Conservation (phyloP, 352 stramenopile genomes). For the Phytophthora sp. region DNA sequence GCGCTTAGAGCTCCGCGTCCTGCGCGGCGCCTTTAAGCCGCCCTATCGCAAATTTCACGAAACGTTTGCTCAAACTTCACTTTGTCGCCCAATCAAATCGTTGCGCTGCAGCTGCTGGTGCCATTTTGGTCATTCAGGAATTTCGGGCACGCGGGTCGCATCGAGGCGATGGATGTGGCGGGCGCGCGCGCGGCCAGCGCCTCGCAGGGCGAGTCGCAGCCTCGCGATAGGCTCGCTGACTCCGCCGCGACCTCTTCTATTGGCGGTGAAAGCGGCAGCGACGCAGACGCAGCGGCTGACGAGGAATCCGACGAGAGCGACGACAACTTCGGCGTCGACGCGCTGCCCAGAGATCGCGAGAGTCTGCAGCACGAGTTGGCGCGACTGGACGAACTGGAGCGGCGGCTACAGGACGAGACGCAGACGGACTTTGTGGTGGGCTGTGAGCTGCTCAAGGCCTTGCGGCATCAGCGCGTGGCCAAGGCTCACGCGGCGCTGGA, state of each 20-base stretch:
- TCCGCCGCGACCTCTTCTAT: slow-evolving; percentile 3
- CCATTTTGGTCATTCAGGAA: slow-evolving; percentile 26
- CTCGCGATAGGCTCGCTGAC: not conserved
- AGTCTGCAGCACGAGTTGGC: slow-evolving; percentile 40
- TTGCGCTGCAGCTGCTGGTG: not conserved
- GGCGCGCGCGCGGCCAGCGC: not conserved
- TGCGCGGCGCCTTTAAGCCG: too few species aligned
- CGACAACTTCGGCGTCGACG: slow-evolving; percentile 26
- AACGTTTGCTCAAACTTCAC: slow-evolving; percentile 7
- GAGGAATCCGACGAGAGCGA: slow-evolving; percentile 15
- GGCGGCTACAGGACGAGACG: slow-evolving; percentile 34
- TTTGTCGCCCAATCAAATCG: slow-evolving; percentile 15
- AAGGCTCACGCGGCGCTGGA: slow-evolving; percentile 37
- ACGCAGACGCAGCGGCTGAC: slow-evolving; percentile 9
- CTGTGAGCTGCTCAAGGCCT: slow-evolving; percentile 29
- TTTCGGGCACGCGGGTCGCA: slow-evolving; percentile 19
- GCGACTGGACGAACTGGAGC: slow-evolving; percentile 30
- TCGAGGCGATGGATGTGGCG: slow-evolving; percentile 28
- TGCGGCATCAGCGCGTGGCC: slow-evolving; percentile 25
- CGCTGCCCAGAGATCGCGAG: slow-evolving; percentile 23
- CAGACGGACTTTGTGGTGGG: slow-evolving; percentile 45
- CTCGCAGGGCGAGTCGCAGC: slow-evolving; percentile 3
- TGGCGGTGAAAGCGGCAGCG: slow-evolving; percentile 15
- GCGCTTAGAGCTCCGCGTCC: slow-evolving; percentile 22
- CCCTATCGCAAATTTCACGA: not conserved